phyloP scores from a whole-genome alignment of 1,284 basidiomycete species.

The Ceraceosorus bombacis region DNA sequence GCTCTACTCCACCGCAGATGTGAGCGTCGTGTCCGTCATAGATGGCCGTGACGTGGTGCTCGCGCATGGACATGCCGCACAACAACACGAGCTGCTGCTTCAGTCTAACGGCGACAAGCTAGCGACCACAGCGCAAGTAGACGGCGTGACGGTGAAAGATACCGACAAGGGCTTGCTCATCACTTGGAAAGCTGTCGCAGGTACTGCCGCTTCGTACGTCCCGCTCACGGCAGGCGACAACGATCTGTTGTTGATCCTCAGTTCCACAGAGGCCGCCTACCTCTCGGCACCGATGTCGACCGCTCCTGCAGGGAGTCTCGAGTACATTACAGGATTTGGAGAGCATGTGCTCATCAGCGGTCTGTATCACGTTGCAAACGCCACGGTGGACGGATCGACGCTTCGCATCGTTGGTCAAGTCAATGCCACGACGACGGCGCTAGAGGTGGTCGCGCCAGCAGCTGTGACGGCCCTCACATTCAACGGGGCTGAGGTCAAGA shows the following conservation, averaged over 20 bases:
- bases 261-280: too few relatives aligned
- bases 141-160: constrained; percentile 1
- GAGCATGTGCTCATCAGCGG: constrained; percentile 11
- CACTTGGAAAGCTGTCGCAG: background rate
- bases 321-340: constrained; percentile 2
- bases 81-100: constrained; percentile 55
- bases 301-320: background rate
- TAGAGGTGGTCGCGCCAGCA: constrained; percentile 14
- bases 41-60: constrained; percentile 54
- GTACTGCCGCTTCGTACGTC: too few relatives aligned
- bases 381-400: background rate
- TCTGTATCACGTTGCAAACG: constrained; percentile 9
- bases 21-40: constrained; percentile 53
- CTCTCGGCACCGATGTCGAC: background rate
- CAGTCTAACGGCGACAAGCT: constrained; percentile 31
- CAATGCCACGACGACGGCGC: constrained; percentile 6
- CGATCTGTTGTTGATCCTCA: too few relatives aligned
- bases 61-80: constrained; percentile 54
- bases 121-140: background rate
- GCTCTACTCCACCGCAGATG: constrained; percentile 55
- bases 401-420: constrained; percentile 16
- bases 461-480: constrained; percentile 11
- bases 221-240: too few relatives aligned
- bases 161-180: background rate
- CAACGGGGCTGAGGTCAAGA: constrained; percentile 12